Conservation (phyloP, 2,329 filamentous ascomycete genomes). For the Lizonia empirigonia region DNA sequence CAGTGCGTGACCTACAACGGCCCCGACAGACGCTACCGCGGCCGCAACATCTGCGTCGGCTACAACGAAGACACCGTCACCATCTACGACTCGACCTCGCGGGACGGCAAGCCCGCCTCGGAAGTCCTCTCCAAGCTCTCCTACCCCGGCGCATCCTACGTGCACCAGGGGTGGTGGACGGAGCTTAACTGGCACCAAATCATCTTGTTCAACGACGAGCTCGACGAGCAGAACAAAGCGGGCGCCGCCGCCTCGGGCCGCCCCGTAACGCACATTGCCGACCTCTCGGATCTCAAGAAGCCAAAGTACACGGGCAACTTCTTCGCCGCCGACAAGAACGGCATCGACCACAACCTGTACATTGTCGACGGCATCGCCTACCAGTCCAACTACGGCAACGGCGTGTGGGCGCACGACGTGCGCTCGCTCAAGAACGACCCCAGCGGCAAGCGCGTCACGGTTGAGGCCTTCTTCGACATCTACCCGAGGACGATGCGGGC, state of each 20-base stretch:
- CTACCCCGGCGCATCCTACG: conserved; percentile 61
- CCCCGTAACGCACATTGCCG: conserved; percentile 44
- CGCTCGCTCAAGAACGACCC: conserved; percentile 47
- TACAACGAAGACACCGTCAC: conserved; percentile 61
- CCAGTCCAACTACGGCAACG: conserved; percentile 51
- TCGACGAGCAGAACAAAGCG: conserved; percentile 37
- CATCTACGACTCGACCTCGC: conserved; percentile 60
- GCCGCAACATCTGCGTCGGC: conserved; percentile 61
- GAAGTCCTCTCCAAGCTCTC: conserved; percentile 61
- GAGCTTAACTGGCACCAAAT: conserved; percentile 43
- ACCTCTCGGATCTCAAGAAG: conserved; percentile 40
- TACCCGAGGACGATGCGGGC: conserved; percentile 49
- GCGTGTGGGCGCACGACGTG: conserved; percentile 49
- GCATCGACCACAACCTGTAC: conserved; percentile 55
- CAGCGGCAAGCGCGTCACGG: conserved; percentile 46
- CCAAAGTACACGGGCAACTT: conserved; percentile 50
- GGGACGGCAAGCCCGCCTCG: conserved; percentile 60
- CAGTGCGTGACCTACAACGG: conserved; percentile 63
- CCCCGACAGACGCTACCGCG: conserved; percentile 55
- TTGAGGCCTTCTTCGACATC: conserved; percentile 52
- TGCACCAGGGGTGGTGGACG: conserved; percentile 64
- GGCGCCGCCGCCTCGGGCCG: conserved; percentile 40
- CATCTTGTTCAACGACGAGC: conserved; percentile 43
- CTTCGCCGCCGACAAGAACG: conserved; percentile 46
- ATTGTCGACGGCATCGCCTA: conserved; percentile 50